phyloP scores from a whole-genome alignment of 31 red algal species.

The Asparagopsis taxiformis region DNA sequence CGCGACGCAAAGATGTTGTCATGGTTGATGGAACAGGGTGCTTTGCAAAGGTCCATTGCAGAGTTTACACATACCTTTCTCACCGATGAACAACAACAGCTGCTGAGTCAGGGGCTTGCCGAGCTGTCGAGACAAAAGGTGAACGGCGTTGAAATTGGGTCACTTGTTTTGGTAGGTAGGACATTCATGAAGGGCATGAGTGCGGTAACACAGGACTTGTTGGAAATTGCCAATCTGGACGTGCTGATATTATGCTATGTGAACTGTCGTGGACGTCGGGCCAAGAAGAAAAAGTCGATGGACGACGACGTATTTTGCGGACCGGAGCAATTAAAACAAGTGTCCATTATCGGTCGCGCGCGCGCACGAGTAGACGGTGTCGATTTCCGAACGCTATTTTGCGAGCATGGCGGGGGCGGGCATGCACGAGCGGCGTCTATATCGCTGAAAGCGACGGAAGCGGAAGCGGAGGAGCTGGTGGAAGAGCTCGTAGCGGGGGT shows the following conservation, averaged over 20 bases:
- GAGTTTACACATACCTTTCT: constrained; percentile 73
- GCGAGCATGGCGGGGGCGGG: constrained; percentile 63
- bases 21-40: constrained; percentile 71
- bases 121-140: constrained; percentile 28
- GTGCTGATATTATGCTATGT: constrained; percentile 62
- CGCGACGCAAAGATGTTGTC: constrained; percentile 61
- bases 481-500: constrained; percentile 26
- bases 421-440: constrained; percentile 77
- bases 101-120: constrained; percentile 52
- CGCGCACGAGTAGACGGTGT: constrained; percentile 75
- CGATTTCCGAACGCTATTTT: constrained; percentile 44
- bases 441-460: constrained; percentile 48
- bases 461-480: constrained; percentile 26
- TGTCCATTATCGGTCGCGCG: constrained; percentile 72
- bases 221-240: constrained; percentile 82
- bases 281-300: constrained; percentile 10
- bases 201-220: constrained; percentile 53
- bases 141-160: constrained; percentile 60
- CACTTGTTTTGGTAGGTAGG: constrained; percentile 27
- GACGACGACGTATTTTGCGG: constrained; percentile 21
- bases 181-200: constrained; percentile 77
- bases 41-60: constrained; percentile 66
- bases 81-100: constrained; percentile 54
- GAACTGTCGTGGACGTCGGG: constrained; percentile 48
- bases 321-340: constrained; percentile 39